Conservation (phyloP, 306 rosid species). For the Cucurbita pepo region DNA sequence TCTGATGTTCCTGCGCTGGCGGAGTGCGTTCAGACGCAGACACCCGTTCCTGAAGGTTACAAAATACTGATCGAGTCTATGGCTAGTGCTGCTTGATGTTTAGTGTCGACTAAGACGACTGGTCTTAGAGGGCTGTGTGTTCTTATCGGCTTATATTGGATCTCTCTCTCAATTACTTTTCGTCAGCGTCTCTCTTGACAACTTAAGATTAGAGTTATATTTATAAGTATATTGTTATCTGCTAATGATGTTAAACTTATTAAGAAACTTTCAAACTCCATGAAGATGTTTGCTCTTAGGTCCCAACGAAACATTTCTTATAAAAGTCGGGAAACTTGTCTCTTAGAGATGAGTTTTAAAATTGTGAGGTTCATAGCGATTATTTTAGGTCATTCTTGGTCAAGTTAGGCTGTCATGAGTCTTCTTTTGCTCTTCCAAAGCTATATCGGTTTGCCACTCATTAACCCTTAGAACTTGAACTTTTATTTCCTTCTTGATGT, state of each 20-base stretch:
- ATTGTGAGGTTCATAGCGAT: no score
- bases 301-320: no score
- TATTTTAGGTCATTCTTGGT: no score
- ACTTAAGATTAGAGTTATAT: not conserved
- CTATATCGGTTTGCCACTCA: no score
- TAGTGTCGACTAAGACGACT: not conserved
- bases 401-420: no score
- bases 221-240: not conserved
- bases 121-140: not conserved
- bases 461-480: no score
- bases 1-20: conserved; percentile 84
- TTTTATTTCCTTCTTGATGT: no score
- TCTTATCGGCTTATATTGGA: not conserved
- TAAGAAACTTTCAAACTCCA: not conserved
- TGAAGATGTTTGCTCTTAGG: not conserved
- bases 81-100: conserved; percentile 43
- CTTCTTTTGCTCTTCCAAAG: no score
- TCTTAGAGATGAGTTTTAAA: no score
- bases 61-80: conserved; percentile 78
- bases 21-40: conserved; percentile 61
- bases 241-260: not conserved
- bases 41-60: conserved; percentile 77
- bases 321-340: no score
- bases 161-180: not conserved
- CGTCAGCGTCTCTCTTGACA: not conserved